Conservation (phyloP, 2,329 filamentous ascomycete species). For the Aspergillus sp. region DNA sequence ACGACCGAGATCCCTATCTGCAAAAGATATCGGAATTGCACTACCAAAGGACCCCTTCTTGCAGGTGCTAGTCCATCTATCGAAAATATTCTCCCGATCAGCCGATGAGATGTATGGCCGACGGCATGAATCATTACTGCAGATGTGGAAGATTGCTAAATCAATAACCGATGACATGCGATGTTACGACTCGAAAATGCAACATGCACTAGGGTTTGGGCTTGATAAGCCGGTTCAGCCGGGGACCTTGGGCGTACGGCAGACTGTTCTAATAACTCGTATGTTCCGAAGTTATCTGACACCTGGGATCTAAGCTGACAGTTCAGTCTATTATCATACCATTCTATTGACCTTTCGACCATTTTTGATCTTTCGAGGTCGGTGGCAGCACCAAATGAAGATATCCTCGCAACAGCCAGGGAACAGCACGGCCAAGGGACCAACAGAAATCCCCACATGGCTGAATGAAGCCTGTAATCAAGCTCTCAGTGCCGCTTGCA, state of each 20-base stretch:
- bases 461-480: conserved; percentile 49
- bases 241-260: conserved; percentile 44
- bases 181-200: conserved; percentile 28
- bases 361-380: conserved; percentile 48
- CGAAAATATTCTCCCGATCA: conserved; percentile 45
- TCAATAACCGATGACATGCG: conserved; percentile 36
- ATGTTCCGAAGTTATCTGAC: conserved; percentile 15
- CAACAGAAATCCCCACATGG: conserved; percentile 38
- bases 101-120: conserved; percentile 46
- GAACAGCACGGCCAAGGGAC: conserved; percentile 16
- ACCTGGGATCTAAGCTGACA: not conserved
- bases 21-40: conserved; percentile 41
- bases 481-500: conserved; percentile 44
- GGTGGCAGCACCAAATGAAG: conserved; percentile 39
- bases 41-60: conserved; percentile 44
- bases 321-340: conserved; percentile 48
- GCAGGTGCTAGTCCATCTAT: conserved; percentile 38
- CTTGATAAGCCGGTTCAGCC: conserved; percentile 40
- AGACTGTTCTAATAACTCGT: conserved; percentile 46
- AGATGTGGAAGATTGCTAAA: conserved; percentile 40
- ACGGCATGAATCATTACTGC: conserved; percentile 41
- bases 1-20: conserved; percentile 43
- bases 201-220: conserved; percentile 34
- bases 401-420: conserved; percentile 11
- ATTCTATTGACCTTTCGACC: conserved; percentile 48